Evolutionary conservation across 495 filamentous ascomycete species (phyloP).

Genomic region (Podospora appendiculata): DNA sequence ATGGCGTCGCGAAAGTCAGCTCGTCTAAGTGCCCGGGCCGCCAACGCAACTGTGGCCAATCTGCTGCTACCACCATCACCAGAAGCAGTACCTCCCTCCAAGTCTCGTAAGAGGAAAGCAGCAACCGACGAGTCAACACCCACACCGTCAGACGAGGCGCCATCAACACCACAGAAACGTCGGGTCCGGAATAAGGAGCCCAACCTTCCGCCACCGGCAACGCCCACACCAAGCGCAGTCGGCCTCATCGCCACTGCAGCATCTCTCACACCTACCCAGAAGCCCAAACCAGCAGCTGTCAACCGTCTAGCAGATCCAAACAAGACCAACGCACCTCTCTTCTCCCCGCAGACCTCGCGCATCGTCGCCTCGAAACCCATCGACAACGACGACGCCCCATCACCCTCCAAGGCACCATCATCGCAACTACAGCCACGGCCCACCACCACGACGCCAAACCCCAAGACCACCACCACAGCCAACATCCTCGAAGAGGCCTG

Average conservation of each 20-base stretch:
- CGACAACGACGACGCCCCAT: conserved; percentile 35
- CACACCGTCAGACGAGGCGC: conserved; percentile 9
- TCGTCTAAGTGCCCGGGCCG: conserved; percentile 42
- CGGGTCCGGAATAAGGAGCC: conserved; percentile 13
- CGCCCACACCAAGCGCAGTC: conserved; percentile 31
- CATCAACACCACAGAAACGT: conserved; percentile 27
- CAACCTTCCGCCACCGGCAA: conserved; percentile 23
- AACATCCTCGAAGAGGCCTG: conserved; percentile 71
- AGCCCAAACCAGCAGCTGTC: conserved; percentile 29
- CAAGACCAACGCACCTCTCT: conserved; percentile 63
- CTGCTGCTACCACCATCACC: conserved; percentile 11
- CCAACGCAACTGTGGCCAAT: conserved; percentile 5
- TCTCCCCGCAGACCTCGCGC: conserved; percentile 70
- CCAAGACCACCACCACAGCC: conserved; percentile 52
- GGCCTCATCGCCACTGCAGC: conserved; percentile 18
- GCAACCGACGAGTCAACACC: background rate
- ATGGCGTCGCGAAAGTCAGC: conserved; percentile 55
- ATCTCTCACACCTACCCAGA: background rate
- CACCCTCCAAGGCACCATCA: conserved; percentile 48
- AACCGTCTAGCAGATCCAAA: conserved; percentile 41
- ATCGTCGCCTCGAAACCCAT: conserved; percentile 49
- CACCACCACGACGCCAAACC: background rate
- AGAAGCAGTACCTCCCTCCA: background rate
- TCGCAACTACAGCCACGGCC: background rate
- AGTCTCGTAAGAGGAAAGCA: conserved; percentile 33